Percentiles rank a stretch among this genome's conserved stretches.
Conservation (phyloP, 23 red algal genomes). For the Gracilariopsis chorda region DNA sequence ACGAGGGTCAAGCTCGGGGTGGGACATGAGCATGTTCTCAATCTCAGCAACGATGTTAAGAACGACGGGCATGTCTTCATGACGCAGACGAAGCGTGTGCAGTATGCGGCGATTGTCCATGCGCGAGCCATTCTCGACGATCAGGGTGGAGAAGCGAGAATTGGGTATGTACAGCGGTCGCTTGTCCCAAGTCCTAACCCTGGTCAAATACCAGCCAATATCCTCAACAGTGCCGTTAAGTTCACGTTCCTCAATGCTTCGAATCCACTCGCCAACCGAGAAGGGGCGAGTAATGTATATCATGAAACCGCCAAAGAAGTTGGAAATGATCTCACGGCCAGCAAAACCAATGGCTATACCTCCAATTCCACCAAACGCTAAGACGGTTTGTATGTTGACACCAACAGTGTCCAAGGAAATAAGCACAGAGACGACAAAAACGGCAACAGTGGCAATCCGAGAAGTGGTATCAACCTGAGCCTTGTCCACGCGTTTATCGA, state of each 20-base stretch:
- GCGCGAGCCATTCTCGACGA: conserved; percentile 96
- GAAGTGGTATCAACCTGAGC: conserved; percentile 91
- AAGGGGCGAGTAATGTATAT: conserved; percentile 95
- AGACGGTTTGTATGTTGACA: conserved; percentile 93
- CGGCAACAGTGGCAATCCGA: conserved; percentile 82
- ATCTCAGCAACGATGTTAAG: conserved; percentile 63
- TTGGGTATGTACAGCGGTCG: conserved; percentile 99
- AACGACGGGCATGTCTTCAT: conserved; percentile 89
- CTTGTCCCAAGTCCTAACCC: conserved; percentile 97
- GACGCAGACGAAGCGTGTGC: conserved; percentile 80
- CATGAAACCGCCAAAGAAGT: conserved; percentile 99
- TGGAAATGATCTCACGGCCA: conserved; percentile 97
- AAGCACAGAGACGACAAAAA: conserved; percentile 68
- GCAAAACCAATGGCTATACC: conserved; percentile 99
- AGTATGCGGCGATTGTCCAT: conserved; percentile 98
- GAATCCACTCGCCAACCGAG: conserved; percentile 95
- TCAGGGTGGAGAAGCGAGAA: conserved; percentile 97
- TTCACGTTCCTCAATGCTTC: conserved; percentile 86
- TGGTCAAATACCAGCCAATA: conserved; percentile 98
- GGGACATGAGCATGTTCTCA: conserved; percentile 51
- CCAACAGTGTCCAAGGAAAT: conserved; percentile 98
- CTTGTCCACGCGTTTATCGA: conserved; percentile 87
- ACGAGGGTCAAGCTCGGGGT: conserved; percentile 87
- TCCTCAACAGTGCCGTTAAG: conserved; percentile 98
- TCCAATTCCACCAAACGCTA: conserved; percentile 99